Evolutionary conservation across 768 basidiomycete genomes (phyloP), one percentile per base, ranked within the genome.

Genomic region (Clathrus columnatus): DNA sequence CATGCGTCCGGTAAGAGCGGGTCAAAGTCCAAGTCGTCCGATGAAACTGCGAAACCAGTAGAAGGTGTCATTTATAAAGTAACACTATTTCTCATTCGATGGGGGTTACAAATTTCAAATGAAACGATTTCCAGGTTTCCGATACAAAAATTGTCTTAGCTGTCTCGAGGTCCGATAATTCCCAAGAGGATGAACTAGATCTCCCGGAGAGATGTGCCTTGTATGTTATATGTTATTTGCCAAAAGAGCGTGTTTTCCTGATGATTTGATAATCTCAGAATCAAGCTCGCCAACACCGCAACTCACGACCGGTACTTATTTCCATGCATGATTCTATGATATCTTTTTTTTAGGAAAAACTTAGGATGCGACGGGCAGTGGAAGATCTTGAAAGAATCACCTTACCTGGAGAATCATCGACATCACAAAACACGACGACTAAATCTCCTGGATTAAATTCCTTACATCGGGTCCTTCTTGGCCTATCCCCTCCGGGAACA

Each of bases 11-110:
- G 54, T 0, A 76, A 68, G 59, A 77, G 73, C 58, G 36, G 66
- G 1, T 71, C 75, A 53, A 83, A 77, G 60, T 64, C 65, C 14
- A 82, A 73, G n/a, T 68, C 76, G 50, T 56, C 61, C 23, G 62
- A 58, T 20, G 45, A 67, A 26, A 60, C 65, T 28, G 64, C 63
- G 59, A 64, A 58, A 60, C 73, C 71, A 1, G 66, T 75, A 1
- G 88, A 94, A 64, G 93, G 92, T 0, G 89, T 96, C 1, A 84
- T 96, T 1, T 95, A 91, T 69, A 87, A 88, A 71, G 90, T 84
- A 48, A 10, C 67, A 51, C 0, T 20, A 7, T 24, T 54, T 43
- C 5, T 20, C 7, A 26, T 11, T n/a, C n/a, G 14, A 48, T 23
- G 24, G 3, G 50, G n/a, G n/a, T 14, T 6, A 42, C 8, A 36